Evolutionary conservation across 768 basidiomycete genomes (phyloP).

Genomic region (Pleurotus ostreatus): DNA sequence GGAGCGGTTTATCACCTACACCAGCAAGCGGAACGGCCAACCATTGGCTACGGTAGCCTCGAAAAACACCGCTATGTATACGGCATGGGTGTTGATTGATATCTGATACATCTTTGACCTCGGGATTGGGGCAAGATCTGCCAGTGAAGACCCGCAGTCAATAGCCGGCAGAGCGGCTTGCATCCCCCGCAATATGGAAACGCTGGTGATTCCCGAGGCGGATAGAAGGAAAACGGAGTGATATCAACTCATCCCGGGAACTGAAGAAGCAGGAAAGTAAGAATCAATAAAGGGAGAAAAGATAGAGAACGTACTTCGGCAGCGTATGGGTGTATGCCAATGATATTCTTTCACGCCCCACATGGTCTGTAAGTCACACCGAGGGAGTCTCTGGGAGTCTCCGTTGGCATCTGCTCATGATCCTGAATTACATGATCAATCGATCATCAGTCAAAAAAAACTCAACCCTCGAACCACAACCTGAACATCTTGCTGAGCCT

Average conservation of each 20-base stretch:
- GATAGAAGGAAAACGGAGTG: not conserved
- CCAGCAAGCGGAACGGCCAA: too few species aligned
- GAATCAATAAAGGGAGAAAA: not conserved
- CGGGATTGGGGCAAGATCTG: too few species aligned
- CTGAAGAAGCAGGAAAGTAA: too few species aligned
- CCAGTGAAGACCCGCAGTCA: too few species aligned
- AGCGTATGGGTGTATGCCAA: not conserved
- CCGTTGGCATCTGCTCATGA: not conserved
- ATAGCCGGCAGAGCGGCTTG: too few species aligned
- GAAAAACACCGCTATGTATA: too few species aligned
- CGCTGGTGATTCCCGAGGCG: constrained; percentile 2
- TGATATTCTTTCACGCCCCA: not conserved
- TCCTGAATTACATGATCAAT: constrained; percentile 1
- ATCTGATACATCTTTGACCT: too few species aligned
- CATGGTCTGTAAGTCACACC: not conserved
- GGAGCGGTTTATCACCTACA: too few species aligned
- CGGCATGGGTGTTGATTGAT: too few species aligned
- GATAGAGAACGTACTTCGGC: constrained; percentile 6
- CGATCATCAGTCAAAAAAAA: constrained; percentile 7
- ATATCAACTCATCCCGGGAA: too few species aligned
- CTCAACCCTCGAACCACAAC: not conserved
- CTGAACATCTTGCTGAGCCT: constrained; percentile 7
- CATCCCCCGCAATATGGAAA: too few species aligned
- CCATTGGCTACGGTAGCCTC: too few species aligned
- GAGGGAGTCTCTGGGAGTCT: not conserved